Percentiles rank a stretch among this genome's conserved stretches.
Evolutionary conservation across 2,329 filamentous ascomycete genomes (phyloP).

Genomic region (Passalora sequoiae): DNA sequence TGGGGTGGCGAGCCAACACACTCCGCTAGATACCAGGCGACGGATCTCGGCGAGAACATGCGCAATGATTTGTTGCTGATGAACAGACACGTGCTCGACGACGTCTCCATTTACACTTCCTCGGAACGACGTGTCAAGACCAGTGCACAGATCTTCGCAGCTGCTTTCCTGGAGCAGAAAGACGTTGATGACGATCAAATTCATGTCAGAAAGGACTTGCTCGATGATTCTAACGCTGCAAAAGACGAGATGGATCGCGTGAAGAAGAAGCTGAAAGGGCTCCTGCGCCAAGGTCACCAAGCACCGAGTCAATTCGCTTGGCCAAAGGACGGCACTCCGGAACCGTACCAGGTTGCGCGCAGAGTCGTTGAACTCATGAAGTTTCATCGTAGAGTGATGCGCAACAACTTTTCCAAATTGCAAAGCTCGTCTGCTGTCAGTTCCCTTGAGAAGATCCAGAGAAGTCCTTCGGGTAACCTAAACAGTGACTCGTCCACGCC

Average conservation of each 20-base stretch:
- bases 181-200: constrained; percentile 83
- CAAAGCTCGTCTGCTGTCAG: constrained; percentile 56
- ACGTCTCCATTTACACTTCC: constrained; percentile 92
- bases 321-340: constrained; percentile 85
- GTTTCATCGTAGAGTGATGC: constrained; percentile 92
- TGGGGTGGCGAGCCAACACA: constrained; percentile 99
- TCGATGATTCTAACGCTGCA: constrained; percentile 96
- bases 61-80: constrained; percentile 88
- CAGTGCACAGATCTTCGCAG: constrained; percentile 92
- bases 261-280: constrained; percentile 96
- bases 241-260: constrained; percentile 99
- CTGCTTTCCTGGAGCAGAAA: constrained; percentile 80
- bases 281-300: constrained; percentile 86
- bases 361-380: constrained; percentile 96
- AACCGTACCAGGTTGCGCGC: constrained; percentile 86
- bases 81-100: constrained; percentile 85
- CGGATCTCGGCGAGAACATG: constrained; percentile 93
- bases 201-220: constrained; percentile 82
- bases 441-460: constrained; percentile 50
- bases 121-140: constrained; percentile 92
- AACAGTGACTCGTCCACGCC: constrained; percentile 20
- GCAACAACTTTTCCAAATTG: constrained; percentile 82
- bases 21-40: constrained; percentile 90
- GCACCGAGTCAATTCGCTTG: constrained; percentile 96
- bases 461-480: constrained; percentile 45